Percentiles rank a stretch among this genome's conserved stretches.
phyloP scores from a whole-genome alignment of 1,139 yeast genomes.

The Geotrichum aggregatum region DNA sequence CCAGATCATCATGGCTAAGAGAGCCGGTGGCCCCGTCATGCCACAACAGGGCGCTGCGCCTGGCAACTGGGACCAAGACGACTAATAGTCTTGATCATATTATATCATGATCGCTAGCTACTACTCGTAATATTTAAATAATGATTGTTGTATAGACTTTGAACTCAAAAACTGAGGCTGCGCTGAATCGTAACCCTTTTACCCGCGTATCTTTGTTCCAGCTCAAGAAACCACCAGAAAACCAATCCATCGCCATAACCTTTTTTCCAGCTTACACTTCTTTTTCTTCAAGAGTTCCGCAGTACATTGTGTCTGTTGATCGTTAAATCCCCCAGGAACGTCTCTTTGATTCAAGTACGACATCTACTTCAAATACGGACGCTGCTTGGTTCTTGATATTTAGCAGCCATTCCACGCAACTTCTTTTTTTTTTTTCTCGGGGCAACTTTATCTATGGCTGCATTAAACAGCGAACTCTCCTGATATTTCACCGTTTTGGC shows the following conservation, averaged over 20 bases:
- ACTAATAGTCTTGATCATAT: slow-evolving; percentile 41
- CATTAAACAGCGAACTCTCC: too few species aligned
- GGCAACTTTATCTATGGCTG: too few species aligned
- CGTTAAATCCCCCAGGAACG: too few species aligned
- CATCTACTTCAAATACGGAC: too few species aligned
- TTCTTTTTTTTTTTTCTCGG: too few species aligned
- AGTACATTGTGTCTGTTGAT: too few species aligned
- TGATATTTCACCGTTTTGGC: too few species aligned
- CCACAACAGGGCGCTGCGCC: slow-evolving; percentile 76
- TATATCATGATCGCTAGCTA: not conserved
- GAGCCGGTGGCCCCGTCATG: slow-evolving; percentile 95
- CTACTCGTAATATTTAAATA: not conserved
- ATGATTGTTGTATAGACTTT: not conserved
- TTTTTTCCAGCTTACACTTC: not conserved
- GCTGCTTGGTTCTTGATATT: too few species aligned
- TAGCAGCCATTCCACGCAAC: too few species aligned
- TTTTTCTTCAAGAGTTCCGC: too few species aligned
- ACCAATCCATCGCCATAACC: not conserved
- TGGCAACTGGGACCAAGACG: slow-evolving; percentile 97
- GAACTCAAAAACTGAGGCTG: not conserved
- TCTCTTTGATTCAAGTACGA: too few species aligned
- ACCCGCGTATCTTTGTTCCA: not conserved
- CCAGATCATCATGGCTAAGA: slow-evolving; percentile 88
- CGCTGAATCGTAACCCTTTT: slow-evolving; percentile 3
- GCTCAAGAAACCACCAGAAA: not conserved